These are phyloP conservation scores for Leccinum ambiguum DNA, from an alignment of 1,284 basidiomycete species.

Conservation along the genomic window DNA sequence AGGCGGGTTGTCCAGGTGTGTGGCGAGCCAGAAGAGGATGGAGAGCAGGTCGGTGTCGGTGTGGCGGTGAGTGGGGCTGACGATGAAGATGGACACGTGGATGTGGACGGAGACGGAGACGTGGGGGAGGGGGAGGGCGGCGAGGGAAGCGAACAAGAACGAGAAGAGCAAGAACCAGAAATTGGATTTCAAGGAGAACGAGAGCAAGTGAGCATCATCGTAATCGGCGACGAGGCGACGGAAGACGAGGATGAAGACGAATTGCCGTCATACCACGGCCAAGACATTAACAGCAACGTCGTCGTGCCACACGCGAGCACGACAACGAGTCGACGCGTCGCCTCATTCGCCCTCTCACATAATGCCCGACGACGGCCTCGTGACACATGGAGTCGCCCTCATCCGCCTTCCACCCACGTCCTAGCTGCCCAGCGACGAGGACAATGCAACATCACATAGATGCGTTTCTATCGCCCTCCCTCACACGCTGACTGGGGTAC, in stretches of 20 bases:
- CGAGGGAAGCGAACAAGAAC: neutral
- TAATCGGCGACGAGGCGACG: neutral
- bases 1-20: neutral
- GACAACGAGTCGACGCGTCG: too few relatives aligned
- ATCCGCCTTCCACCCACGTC: too few relatives aligned
- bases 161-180: neutral
- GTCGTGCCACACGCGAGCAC: too few relatives aligned
- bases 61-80: conserved; percentile 18
- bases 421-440: too few relatives aligned
- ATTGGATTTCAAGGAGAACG: neutral
- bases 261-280: neutral
- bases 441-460: too few relatives aligned
- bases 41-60: conserved; percentile 15
- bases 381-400: too few relatives aligned
- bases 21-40: conserved; percentile 3
- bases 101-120: too few relatives aligned
- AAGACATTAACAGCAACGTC: too few relatives aligned
- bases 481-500: too few relatives aligned
- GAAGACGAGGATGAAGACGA: neutral
- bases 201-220: neutral
- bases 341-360: too few relatives aligned
- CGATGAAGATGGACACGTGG: conserved; percentile 4
- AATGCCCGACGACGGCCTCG: too few relatives aligned
- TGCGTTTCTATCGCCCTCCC: too few relatives aligned
- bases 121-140: neutral